These are phyloP conservation scores for Xylaria bambusicola DNA, from an alignment of 495 filamentous ascomycete genomes.

Conservation along the genomic window DNA sequence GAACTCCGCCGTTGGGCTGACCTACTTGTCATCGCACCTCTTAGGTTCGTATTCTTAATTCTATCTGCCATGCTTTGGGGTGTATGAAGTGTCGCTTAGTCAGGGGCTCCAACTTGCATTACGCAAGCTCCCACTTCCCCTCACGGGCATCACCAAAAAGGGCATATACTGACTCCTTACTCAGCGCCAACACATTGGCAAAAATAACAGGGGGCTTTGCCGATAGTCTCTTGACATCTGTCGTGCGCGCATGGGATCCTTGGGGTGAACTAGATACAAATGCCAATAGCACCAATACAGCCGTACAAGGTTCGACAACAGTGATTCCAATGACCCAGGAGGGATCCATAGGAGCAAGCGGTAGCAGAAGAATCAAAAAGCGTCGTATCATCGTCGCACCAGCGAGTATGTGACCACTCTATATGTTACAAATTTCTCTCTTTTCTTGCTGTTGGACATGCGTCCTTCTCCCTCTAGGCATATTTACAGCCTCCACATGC, in stretches of 20 bases:
- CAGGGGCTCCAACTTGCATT: not conserved
- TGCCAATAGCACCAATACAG: not conserved
- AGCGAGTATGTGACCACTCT: constrained; percentile 22
- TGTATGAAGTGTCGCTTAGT: not conserved
- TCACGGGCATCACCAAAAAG: not conserved
- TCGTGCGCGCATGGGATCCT: constrained; percentile 89
- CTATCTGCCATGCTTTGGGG: too few species aligned
- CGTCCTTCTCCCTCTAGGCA: too few species aligned
- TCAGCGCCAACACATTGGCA: constrained; percentile 74
- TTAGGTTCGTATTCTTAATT: constrained; percentile 30
- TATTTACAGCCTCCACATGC: not conserved
- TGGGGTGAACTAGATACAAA: constrained; percentile 61
- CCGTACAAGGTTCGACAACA: not conserved
- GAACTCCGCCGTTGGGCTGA: constrained; percentile 75
- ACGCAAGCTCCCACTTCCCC: not conserved
- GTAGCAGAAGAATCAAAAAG: constrained; percentile 27
- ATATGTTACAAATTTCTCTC: not conserved
- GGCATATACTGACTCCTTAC: not conserved
- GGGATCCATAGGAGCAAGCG: constrained; percentile 3
- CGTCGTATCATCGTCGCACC: constrained; percentile 64
- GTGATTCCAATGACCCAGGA: not conserved
- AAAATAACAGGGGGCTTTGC: constrained; percentile 70
- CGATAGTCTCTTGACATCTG: constrained; percentile 68
- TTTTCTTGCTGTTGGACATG: not conserved
- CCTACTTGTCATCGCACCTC: constrained; percentile 75